Conservation (phyloP, 768 basidiomycete genomes). For the Leucogyrophana mollusca region DNA sequence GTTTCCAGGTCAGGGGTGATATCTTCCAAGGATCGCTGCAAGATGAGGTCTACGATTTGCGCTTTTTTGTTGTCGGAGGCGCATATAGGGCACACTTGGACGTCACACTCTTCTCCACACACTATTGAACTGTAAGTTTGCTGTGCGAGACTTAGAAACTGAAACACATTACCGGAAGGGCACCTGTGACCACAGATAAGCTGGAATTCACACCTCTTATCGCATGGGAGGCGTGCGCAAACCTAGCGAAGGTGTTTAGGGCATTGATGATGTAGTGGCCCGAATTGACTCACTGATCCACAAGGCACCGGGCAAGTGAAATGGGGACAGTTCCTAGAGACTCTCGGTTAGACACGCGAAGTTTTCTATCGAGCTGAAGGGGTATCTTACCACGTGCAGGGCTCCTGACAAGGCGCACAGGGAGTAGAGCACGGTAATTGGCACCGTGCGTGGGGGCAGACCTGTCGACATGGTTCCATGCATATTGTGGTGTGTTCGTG, state of each 20-base stretch:
- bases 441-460: slow-evolving; percentile 54
- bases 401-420: slow-evolving; percentile 62
- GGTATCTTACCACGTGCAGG: slow-evolving; percentile 50
- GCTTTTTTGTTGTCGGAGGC: slow-evolving; percentile 34
- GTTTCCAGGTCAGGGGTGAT: slow-evolving; percentile 37
- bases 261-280: neutral
- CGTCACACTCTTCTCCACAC: slow-evolving; percentile 61
- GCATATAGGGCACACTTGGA: slow-evolving; percentile 56
- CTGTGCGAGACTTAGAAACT: neutral
- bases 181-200: slow-evolving; percentile 64
- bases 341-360: neutral
- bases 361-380: neutral
- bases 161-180: slow-evolving; percentile 56
- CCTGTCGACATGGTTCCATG: slow-evolving; percentile 47
- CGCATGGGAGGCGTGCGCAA: slow-evolving; percentile 65
- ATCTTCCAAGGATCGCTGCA: slow-evolving; percentile 50
- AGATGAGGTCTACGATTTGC: slow-evolving; percentile 58
- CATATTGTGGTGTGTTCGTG: slow-evolving; percentile 52
- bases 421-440: slow-evolving; percentile 44
- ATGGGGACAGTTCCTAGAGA: slow-evolving; percentile 56
- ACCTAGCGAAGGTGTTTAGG: slow-evolving; percentile 35
- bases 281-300: slow-evolving; percentile 52
- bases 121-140: slow-evolving; percentile 36
- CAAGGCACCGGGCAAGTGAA: slow-evolving; percentile 59
- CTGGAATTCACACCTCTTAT: slow-evolving; percentile 45